Evolutionary conservation across 2,329 filamentous ascomycete species (phyloP).

Genomic region (Intubia oerlemansii): DNA sequence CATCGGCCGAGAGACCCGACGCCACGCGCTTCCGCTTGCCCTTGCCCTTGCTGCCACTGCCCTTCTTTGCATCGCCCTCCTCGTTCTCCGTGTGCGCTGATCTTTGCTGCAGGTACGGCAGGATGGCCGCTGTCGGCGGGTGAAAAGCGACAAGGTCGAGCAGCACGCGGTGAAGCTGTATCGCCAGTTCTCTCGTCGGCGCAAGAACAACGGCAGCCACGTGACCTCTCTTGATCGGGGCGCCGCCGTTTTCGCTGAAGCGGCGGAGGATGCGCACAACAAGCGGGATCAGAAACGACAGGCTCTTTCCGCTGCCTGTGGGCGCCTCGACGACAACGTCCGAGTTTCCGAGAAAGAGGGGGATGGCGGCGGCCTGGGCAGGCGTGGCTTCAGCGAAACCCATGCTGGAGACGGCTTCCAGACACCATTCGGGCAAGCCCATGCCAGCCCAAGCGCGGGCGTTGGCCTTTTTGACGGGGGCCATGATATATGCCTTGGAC

Average conservation of each 20-base stretch:
- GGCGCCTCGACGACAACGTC: slow-evolving; percentile 64
- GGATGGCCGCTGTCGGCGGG: slow-evolving; percentile 46
- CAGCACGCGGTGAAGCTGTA: slow-evolving; percentile 73
- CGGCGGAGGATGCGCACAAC: slow-evolving; percentile 63
- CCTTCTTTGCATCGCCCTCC: background rate
- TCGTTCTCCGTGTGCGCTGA: slow-evolving; percentile 9
- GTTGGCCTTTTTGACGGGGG: slow-evolving; percentile 18
- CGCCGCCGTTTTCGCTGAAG: slow-evolving; percentile 1
- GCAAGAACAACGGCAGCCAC: slow-evolving; percentile 81
- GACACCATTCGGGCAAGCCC: slow-evolving; percentile 58
- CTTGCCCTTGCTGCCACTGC: slow-evolving; percentile 16
- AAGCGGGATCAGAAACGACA: slow-evolving; percentile 62
- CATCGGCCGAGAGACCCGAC: slow-evolving; percentile 5
- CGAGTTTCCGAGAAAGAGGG: slow-evolving; percentile 73
- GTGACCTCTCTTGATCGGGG: slow-evolving; percentile 74
- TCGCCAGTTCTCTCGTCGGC: slow-evolving; percentile 78
- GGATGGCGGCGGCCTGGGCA: slow-evolving; percentile 82
- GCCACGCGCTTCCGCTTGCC: slow-evolving; percentile 10
- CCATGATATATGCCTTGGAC: slow-evolving; percentile 12
- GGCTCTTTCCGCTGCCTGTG: slow-evolving; percentile 77
- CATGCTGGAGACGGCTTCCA: slow-evolving; percentile 67
- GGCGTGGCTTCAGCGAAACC: slow-evolving; percentile 56
- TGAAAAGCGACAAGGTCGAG: slow-evolving; percentile 65
- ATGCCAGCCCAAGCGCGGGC: slow-evolving; percentile 44
- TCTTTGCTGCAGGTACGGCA: slow-evolving; percentile 24